Conservation (phyloP, 805 yeast genomes). For the Nakazawaea siamensis region DNA sequence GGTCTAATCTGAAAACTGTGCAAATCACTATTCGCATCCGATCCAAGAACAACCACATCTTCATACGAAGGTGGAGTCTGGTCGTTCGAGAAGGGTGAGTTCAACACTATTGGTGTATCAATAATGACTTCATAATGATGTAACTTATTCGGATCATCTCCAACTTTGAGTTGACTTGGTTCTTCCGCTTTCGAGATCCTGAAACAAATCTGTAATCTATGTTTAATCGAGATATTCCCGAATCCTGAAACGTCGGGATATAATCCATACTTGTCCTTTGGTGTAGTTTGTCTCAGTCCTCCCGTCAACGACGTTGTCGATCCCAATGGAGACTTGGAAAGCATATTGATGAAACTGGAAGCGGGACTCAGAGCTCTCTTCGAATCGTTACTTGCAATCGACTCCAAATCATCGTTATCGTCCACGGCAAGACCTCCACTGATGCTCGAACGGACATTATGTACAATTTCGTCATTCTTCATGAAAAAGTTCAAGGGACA, state of each 20-base stretch:
- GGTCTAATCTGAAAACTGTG: conserved; percentile 1
- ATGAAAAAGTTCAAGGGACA: conserved; percentile 26
- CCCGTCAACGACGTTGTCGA: conserved; percentile 1
- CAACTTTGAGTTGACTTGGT: conserved; percentile 33
- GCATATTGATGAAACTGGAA: conserved; percentile 4
- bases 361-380: conserved; percentile 2
- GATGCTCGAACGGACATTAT: conserved; percentile 2
- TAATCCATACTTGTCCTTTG: conserved; percentile 21
- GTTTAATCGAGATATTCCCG: conserved; percentile 54
- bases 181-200: conserved; percentile 41
- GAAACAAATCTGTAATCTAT: conserved; percentile 62
- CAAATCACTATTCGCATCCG: too few relatives aligned
- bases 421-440: conserved; percentile 12
- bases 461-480: conserved; percentile 13
- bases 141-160: conserved; percentile 30
- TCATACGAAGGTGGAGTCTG: conserved; percentile 9
- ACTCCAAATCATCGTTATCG: conserved; percentile 7
- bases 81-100: conserved; percentile 27
- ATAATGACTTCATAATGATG: conserved; percentile 78
- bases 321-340: conserved; percentile 4
- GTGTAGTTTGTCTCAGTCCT: not conserved
- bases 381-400: conserved; percentile 3
- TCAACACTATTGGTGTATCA: conserved; percentile 61
- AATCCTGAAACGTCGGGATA: conserved; percentile 57
- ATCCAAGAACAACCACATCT: too few relatives aligned